Evolutionary conservation across 2,329 filamentous ascomycete genomes (phyloP), one percentile per base, ranked within the genome.

Genomic region (Penicillium thymicola): DNA sequence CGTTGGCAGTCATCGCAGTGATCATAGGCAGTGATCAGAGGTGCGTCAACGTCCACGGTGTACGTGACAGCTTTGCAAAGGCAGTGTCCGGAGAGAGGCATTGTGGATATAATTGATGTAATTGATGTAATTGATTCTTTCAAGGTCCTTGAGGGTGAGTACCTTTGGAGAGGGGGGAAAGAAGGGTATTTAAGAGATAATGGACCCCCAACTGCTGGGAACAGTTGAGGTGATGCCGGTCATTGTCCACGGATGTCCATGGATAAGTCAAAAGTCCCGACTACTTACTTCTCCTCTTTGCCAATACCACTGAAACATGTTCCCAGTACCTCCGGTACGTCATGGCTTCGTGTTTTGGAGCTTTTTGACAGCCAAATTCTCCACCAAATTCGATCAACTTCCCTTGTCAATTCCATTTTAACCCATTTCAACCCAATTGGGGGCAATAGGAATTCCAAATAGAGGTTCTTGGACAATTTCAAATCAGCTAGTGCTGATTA

Each of bases 1-100:
- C 86, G 85, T 75, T 89, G 86, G 80, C 86, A 89, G 75, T 88
- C 86, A 69, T 89, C 86, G 67, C 86, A 89, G 78, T 89, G 86
- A 70, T 89, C 87, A 72, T 89, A 88, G 61, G 82, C 86, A 50
- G 82, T 76, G 14, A 73, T 37, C 10, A 70, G 58, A 11, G 77
- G 74, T 16, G 59, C 57, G 18, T 77, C 76, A 58, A 72, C 67
- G 60, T 83, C 72, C 64, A 81, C 79, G 69, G 81, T 81, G 81
- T 90, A 92, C 70, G 86, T 89, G 75, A 88, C 83, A 67, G 83
- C 81, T 72, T 85, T 85, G 81, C 86, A 89, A 62, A 89, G 85
- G 72, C 86, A 89, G 81, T 89, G 85, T 73, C 86, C 86, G 53
- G 81, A 80, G 70, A 88, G 79, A 82, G 81, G 77, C 86, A 88